Percentiles rank a stretch among this genome's conserved stretches.
Conservation (phyloP, 169 alveolate species). For the Plasmodium chabaudi region DNA sequence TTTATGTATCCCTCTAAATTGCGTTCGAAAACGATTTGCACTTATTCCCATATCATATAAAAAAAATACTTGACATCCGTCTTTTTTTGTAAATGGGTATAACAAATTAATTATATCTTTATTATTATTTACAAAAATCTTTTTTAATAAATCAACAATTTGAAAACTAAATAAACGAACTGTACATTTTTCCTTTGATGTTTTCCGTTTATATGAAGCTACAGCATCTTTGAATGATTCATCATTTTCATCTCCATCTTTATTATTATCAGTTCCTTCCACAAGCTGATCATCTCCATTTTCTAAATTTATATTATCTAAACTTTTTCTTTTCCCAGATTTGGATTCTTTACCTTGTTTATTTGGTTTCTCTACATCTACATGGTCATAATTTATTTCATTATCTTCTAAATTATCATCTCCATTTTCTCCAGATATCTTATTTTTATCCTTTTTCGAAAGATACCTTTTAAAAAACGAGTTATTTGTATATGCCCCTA, state of each 20-base stretch:
- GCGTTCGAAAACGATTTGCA: conserved; percentile 82
- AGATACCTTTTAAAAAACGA: conserved; percentile 72
- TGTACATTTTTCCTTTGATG: conserved; percentile 83
- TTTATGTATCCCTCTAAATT: conserved; percentile 73
- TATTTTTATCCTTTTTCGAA: conserved; percentile 40
- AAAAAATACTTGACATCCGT: conserved; percentile 83
- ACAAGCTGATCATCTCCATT: neutral
- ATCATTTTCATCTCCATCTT: conserved; percentile 41
- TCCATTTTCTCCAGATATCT: neutral
- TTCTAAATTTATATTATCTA: conserved; percentile 23
- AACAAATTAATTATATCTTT: conserved; percentile 81
- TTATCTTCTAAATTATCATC: conserved; percentile 41
- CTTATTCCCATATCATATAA: conserved; percentile 88
- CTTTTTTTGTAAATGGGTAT: conserved; percentile 83
- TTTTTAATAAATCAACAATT: conserved; percentile 83
- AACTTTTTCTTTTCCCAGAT: conserved; percentile 20
- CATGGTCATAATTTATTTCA: conserved; percentile 5
- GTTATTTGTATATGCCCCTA: conserved; percentile 17
- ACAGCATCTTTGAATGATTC: conserved; percentile 51
- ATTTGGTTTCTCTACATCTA: conserved; percentile 3
- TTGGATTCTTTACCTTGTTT: neutral
- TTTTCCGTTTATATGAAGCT: conserved; percentile 77
- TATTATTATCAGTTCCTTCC: conserved; percentile 6
- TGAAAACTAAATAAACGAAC: conserved; percentile 89
- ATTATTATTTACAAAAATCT: conserved; percentile 83